phyloP scores from a whole-genome alignment of 208 protist genomes.

The Crithidia brevicula region DNA sequence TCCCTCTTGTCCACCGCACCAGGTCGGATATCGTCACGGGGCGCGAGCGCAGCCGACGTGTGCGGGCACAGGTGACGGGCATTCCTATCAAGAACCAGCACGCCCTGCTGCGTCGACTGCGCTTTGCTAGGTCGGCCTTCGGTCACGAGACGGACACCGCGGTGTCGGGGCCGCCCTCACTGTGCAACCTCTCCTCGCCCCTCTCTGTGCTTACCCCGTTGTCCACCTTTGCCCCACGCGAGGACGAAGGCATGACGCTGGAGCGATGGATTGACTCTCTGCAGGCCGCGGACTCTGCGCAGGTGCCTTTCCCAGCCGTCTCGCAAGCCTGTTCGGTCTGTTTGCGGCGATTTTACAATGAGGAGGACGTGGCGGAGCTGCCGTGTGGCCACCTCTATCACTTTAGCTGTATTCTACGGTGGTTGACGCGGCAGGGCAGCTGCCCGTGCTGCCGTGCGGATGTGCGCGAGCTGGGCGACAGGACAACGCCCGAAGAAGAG shows the following conservation, averaged over 20 bases:
- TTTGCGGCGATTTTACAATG: constrained; percentile 23
- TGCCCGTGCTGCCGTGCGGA: constrained; percentile 40
- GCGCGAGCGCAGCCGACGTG: neutral
- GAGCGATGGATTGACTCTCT: constrained; percentile 22
- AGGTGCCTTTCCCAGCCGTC: constrained; percentile 10
- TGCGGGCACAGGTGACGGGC: constrained; percentile 7
- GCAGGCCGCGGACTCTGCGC: neutral
- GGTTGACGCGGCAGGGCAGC: constrained; percentile 32
- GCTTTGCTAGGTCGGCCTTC: constrained; percentile 1
- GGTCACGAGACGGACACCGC: constrained; percentile 3
- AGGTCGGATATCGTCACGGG: constrained; percentile 1
- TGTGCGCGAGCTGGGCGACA: constrained; percentile 3
- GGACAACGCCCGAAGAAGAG: neutral
- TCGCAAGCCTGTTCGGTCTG: constrained; percentile 37
- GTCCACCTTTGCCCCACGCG: neutral
- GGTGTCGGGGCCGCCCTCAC: neutral
- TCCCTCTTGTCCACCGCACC: neutral
- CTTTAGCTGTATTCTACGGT: constrained; percentile 33
- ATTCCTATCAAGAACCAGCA: constrained; percentile 22
- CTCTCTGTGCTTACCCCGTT: neutral
- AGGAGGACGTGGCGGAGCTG: constrained; percentile 43
- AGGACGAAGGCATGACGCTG: neutral
- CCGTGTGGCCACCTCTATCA: constrained; percentile 43
- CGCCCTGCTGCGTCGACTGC: constrained; percentile 17
- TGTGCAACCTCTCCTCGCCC: neutral